Base-by-base conservation (phyloP, 1,284 basidiomycete species). In the Boletus sp. region DNA sequence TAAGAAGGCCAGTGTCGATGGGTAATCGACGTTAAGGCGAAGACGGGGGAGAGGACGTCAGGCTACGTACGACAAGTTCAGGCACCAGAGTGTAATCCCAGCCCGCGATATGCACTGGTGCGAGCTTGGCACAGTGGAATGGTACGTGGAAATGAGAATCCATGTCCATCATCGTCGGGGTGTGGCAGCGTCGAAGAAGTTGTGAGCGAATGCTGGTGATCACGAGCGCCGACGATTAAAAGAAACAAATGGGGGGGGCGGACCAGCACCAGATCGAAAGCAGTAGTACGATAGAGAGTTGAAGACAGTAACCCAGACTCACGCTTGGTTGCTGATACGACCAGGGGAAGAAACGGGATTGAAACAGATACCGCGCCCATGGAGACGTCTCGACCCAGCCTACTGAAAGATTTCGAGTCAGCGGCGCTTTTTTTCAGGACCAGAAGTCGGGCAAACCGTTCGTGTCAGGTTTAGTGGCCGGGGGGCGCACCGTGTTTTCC, bases 61-160 rank as follows among this genome's bases (percentile, higher is more conserved):
- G 16, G 16, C 3, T 13, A 69, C 69, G 55, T 53, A 74, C 69
- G 31, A 64, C 61, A 5, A 71, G 63, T 58, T 73, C 69, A 15
- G 61, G 67, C 3, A 70, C 55, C 13, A 52, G 53, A 31, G 66
- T 50, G 22, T 71, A 71, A 53, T 70, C 61, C 72, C 69, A 71
- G 24, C 69, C 67, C 11, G 58, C 20, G 33, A 73, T 61, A 20
- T 61, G 65, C 3, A 62, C 50, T 15, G 72, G 69, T 0, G 69
- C 71, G 22, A 71, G 67, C 53, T 67, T 62, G 20, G 64, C 52
- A 13, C 62, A 67, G 44, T 71, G 69, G 11, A 70, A 74, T 20
- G 71, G 72, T 41, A 74, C 59, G 16, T 31, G 67, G 49, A 71
- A 74, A 36, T 56, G 59, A 1, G 57, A 37, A 33, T 61, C 66